Evolutionary conservation across 2,329 filamentous ascomycete species (phyloP).

Genomic region (Volutella citrinella): DNA sequence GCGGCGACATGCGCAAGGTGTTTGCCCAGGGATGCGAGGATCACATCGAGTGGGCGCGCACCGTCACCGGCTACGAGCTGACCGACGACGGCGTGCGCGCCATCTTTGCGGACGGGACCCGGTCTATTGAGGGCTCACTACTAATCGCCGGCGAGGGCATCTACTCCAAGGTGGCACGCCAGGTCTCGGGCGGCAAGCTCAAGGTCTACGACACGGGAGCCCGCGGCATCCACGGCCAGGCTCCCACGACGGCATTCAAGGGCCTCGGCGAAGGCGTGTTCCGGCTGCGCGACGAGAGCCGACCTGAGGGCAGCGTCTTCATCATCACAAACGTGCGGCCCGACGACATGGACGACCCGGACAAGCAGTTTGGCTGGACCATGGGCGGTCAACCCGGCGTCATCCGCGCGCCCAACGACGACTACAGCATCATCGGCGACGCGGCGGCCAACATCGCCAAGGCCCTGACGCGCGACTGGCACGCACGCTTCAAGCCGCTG

Average conservation of each 20-base stretch:
- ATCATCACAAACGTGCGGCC: constrained; percentile 63
- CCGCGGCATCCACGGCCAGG: constrained; percentile 63
- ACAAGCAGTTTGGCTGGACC: constrained; percentile 61
- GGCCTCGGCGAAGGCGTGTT: constrained; percentile 63
- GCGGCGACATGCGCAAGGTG: constrained; percentile 59
- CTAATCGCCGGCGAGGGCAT: constrained; percentile 62
- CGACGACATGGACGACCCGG: constrained; percentile 55
- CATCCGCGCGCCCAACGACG: constrained; percentile 55
- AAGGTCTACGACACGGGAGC: constrained; percentile 64
- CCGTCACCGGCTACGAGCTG: constrained; percentile 57
- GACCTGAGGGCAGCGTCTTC: constrained; percentile 45
- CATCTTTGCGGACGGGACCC: constrained; percentile 58
- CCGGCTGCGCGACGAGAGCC: constrained; percentile 46
- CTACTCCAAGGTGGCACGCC: constrained; percentile 56
- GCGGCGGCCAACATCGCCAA: constrained; percentile 58
- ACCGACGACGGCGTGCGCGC: constrained; percentile 52
- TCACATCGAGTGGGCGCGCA: constrained; percentile 51
- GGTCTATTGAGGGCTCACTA: constrained; percentile 56
- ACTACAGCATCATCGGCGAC: constrained; percentile 56
- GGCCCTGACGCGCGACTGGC: constrained; percentile 51
- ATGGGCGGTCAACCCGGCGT: constrained; percentile 56
- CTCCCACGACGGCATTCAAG: constrained; percentile 59
- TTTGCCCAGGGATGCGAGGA: constrained; percentile 57
- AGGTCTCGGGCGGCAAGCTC: constrained; percentile 54
- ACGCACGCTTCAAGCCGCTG: constrained; percentile 51